Conservation (phyloP, 768 basidiomycete species). For the Mycena leptocephala region DNA sequence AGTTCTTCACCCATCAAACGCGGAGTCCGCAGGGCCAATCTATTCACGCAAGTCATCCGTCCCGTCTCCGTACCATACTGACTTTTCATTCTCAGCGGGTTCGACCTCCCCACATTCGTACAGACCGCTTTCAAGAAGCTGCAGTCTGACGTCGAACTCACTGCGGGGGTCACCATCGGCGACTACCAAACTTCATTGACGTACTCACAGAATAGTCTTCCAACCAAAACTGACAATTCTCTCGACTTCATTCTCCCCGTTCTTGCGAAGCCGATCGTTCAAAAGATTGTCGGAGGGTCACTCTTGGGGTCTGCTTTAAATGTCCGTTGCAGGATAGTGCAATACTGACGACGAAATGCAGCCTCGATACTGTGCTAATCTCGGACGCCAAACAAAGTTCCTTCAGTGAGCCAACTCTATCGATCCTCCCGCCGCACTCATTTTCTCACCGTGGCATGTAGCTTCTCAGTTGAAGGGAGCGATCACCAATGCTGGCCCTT, state of each 20-base stretch:
- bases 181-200: conserved; percentile 74
- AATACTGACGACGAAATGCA: conserved; percentile 39
- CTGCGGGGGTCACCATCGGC: conserved; percentile 73
- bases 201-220: conserved; percentile 72
- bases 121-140: conserved; percentile 78
- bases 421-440: not conserved
- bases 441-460: conserved; percentile 36
- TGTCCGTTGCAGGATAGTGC: not conserved
- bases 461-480: conserved; percentile 71
- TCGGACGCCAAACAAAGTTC: conserved; percentile 68
- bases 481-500: conserved; percentile 82
- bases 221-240: conserved; percentile 73
- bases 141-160: conserved; percentile 72
- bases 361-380: conserved; percentile 76
- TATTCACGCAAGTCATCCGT: conserved; percentile 66
- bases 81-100: conserved; percentile 61
- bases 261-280: conserved; percentile 83
- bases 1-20: conserved; percentile 46
- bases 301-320: conserved; percentile 62
- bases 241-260: conserved; percentile 78
- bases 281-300: conserved; percentile 76
- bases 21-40: conserved; percentile 52
- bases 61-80: not conserved
- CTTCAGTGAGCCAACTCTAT: conserved; percentile 62
- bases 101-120: conserved; percentile 75